Base-by-base conservation (phyloP, 768 basidiomycete species). In the Leccinellum rugosiceps region DNA sequence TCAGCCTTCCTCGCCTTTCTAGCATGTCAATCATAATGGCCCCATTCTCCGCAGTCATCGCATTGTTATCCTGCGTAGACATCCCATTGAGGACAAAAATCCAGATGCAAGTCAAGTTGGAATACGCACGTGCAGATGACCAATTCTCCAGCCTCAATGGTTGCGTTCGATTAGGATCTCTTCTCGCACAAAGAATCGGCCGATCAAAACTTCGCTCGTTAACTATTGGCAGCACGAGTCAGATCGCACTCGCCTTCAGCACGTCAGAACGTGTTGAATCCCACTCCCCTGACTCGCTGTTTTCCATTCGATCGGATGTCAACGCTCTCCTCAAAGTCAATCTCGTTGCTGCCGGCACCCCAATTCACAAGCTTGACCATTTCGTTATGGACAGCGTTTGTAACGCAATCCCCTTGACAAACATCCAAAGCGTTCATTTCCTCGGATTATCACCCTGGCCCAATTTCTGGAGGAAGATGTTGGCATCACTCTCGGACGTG, bases 201-300 rank as follows among this genome's bases (percentile, higher is more conserved):
- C 38, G 2, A 41, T 10, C 38, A 9, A n/a, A 41, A 41, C n/a
- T 41, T 41, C 9, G 9, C 4, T 41, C 9, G 8, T n/a, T 41
- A 15, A n/a, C n/a, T n/a, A 41, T n/a, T 41, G 9, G 17, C 8
- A 38, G 8, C 35, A 3, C 7, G 35, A n/a, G 17, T 7, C 35
- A 6, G 17, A 38, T 38, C 8, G 35, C 35, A 8, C 17, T 38
- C 8, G n/a, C 38, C n/a, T 41, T 41, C 38, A 41, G 38, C 38
- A 41, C 38, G 4, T 41, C 38, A 41, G n/a, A 1, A 41, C 38
- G 38, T 41, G 35, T n/a, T n/a, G 38, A n/a, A 41, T 4, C 3
- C 4, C 25, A 25, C 0, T 41, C 0, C 25, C 25, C 25, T 25
- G 3, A 9, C n/a, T 0, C n/a, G 0, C 6, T n/a, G n/a, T 38